Evolutionary conservation across 495 filamentous ascomycete species (phyloP).

Genomic region (Bacidia rubella): DNA sequence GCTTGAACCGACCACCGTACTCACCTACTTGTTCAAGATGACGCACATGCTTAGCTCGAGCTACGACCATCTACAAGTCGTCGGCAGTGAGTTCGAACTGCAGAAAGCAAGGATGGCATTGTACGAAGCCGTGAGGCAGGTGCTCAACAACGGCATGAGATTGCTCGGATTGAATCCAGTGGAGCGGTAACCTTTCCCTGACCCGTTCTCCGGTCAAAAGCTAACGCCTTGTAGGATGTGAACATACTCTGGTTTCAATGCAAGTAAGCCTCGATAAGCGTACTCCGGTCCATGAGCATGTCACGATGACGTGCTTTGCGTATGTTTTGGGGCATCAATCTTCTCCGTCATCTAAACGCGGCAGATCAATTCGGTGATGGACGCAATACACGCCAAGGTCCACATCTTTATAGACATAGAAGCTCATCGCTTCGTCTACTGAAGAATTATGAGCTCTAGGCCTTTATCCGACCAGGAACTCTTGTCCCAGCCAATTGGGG

Average conservation of each 20-base stretch:
- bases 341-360: too few species aligned
- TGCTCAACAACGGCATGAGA: slow-evolving; percentile 73
- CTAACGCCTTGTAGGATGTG: slow-evolving; percentile 10
- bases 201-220: neutral
- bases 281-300: neutral
- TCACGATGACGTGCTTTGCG: neutral
- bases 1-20: slow-evolving; percentile 51
- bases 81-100: slow-evolving; percentile 56
- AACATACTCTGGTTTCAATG: neutral
- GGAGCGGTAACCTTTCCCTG: slow-evolving; percentile 37
- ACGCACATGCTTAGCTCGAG: slow-evolving; percentile 71
- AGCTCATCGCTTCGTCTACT: neutral
- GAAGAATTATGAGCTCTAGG: too few species aligned
- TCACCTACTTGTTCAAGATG: slow-evolving; percentile 81
- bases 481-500: neutral
- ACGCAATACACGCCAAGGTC: too few species aligned
- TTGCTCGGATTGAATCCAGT: slow-evolving; percentile 69
- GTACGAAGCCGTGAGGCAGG: slow-evolving; percentile 64
- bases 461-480: neutral
- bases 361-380: too few species aligned
- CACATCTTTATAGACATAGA: neutral
- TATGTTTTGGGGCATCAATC: too few species aligned
- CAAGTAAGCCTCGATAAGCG: neutral
- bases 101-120: slow-evolving; percentile 71
- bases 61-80: slow-evolving; percentile 69